Conservation (phyloP, 2,329 filamentous ascomycete species). For the Cadophora sp. region DNA sequence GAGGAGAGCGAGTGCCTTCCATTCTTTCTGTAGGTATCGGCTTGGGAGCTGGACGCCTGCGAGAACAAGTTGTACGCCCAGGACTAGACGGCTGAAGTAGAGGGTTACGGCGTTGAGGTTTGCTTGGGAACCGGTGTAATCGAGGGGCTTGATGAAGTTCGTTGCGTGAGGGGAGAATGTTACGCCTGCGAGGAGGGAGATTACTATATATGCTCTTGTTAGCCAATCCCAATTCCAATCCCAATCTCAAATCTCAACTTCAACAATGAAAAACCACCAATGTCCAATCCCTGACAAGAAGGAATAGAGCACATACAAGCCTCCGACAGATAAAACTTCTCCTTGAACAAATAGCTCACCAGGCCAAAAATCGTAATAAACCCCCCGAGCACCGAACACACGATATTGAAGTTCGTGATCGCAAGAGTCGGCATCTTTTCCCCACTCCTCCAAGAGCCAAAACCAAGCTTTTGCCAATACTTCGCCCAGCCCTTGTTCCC, state of each 20-base stretch:
- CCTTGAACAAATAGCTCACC: slow-evolving; percentile 88
- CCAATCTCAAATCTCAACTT: too few relatives aligned
- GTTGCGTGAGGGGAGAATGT: slow-evolving; percentile 79
- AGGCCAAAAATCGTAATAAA: slow-evolving; percentile 91
- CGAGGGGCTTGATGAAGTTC: slow-evolving; percentile 75
- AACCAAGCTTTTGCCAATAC: slow-evolving; percentile 13
- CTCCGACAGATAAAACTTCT: slow-evolving; percentile 90
- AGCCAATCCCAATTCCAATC: not conserved
- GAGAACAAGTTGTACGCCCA: slow-evolving; percentile 88
- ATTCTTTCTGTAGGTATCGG: slow-evolving; percentile 80
- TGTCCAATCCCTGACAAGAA: not conserved
- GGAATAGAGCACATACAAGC: slow-evolving; percentile 65
- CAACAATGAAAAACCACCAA: not conserved
- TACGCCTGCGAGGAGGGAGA: slow-evolving; percentile 81
- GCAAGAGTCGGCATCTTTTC: slow-evolving; percentile 55
- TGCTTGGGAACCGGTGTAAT: slow-evolving; percentile 69
- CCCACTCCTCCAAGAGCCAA: not conserved
- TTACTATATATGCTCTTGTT: slow-evolving; percentile 60
- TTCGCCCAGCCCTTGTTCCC: not conserved
- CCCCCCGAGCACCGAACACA: slow-evolving; percentile 74
- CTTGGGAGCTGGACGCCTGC: slow-evolving; percentile 88
- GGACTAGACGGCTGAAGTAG: slow-evolving; percentile 84
- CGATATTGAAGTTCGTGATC: slow-evolving; percentile 60
- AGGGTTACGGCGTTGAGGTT: slow-evolving; percentile 77
- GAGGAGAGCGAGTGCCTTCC: slow-evolving; percentile 75